Conservation (phyloP, 106 monocot species). For the Xerophyta viscosa region DNA sequence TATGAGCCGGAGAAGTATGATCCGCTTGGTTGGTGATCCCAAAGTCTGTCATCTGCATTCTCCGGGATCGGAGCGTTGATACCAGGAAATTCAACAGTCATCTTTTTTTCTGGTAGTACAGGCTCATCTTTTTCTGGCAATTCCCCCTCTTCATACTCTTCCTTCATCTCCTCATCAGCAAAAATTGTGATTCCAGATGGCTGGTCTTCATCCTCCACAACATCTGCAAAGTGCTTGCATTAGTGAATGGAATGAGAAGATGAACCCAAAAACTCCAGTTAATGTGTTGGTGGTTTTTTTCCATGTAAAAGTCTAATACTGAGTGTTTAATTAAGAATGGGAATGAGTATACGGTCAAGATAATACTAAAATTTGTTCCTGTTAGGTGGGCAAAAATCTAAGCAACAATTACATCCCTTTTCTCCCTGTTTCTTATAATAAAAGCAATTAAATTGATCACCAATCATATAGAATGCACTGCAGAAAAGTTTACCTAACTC, state of each 20-base stretch:
- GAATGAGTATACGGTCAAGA: no score
- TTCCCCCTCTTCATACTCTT: conserved; percentile 80
- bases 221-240: conserved; percentile 19
- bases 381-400: no score
- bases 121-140: conserved; percentile 52
- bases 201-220: conserved; percentile 45
- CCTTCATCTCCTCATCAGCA: conserved; percentile 41
- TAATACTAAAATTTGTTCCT: no score
- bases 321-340: no score
- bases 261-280: not conserved
- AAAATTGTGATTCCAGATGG: conserved; percentile 91
- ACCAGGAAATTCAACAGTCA: conserved; percentile 76
- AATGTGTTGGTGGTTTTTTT: not conserved
- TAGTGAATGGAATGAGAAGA: not conserved
- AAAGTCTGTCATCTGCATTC: conserved; percentile 50
- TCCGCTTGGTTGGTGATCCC: conserved; percentile 22
- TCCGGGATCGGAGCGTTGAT: conserved; percentile 84
- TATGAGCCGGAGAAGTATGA: conserved; percentile 12
- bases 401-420: no score
- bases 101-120: conserved; percentile 31
- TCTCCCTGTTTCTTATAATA: no score
- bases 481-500: no score
- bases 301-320: no score
- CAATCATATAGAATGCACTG: no score
- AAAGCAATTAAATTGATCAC: no score